Percentiles rank a stretch among this genome's conserved stretches.
These are phyloP conservation scores for Aspergillus indologenus DNA, from an alignment of 495 filamentous ascomycete species.

Conservation along the genomic window DNA sequence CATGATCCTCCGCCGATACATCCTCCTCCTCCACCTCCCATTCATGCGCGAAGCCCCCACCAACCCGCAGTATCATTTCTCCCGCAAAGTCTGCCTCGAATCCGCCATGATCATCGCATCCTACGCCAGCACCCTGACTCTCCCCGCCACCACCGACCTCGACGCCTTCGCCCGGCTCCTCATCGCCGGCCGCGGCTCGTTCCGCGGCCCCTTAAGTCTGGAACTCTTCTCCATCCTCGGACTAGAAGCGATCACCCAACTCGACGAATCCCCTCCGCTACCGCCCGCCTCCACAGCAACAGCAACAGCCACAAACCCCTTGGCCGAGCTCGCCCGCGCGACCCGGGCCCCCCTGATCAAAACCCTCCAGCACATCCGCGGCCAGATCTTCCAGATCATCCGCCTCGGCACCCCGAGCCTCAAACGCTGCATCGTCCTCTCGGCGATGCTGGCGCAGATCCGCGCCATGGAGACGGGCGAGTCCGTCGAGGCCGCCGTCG, in stretches of 20 bases:
- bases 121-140: conserved; percentile 15
- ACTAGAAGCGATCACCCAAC: conserved; percentile 23
- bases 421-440: conserved; percentile 23
- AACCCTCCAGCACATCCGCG: conserved; percentile 19
- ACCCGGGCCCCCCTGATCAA: conserved; percentile 20
- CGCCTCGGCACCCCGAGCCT: conserved; percentile 17
- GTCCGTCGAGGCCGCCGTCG: conserved; percentile 14
- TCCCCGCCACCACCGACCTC: conserved; percentile 1
- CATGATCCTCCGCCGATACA: conserved; percentile 41
- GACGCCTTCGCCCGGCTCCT: conserved; percentile 17
- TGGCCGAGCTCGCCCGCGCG: conserved; percentile 14
- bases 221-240: conserved; percentile 23
- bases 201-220: conserved; percentile 24
- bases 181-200: conserved; percentile 13
- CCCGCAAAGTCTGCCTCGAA: conserved; percentile 46
- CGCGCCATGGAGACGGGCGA: conserved; percentile 21
- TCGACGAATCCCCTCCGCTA: conserved; percentile 18
- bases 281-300: not conserved
- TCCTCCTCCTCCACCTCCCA: conserved; percentile 43
- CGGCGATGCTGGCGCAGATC: conserved; percentile 21
- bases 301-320: not conserved
- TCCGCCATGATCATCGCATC: conserved; percentile 22
- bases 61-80: conserved; percentile 46
- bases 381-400: conserved; percentile 23
- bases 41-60: conserved; percentile 40